Base-by-base conservation (phyloP, 768 basidiomycete genomes). In the Gelatoporia subvermispora region DNA sequence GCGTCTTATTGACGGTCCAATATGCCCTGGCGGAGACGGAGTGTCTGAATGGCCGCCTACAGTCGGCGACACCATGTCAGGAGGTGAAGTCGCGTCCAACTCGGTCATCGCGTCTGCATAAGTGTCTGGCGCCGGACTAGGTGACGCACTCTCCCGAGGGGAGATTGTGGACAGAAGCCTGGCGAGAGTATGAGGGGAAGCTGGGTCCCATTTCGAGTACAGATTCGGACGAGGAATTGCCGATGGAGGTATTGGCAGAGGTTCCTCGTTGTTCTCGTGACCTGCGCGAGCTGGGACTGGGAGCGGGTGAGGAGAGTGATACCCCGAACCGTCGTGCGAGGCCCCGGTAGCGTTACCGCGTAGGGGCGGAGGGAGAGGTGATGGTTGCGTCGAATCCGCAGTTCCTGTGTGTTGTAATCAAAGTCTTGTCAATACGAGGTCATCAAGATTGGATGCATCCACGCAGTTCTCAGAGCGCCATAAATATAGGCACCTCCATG, bases 301-400 rank as follows among this genome's bases (percentile, higher is more conserved):
- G 8, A 62, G 52, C 2, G 59, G 52, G 48, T 54, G 47, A 35
- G 59, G 50, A 56, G 62, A 53, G 51, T 51, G 49, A 52, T 48
- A 34, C 34, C 51, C 35, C 56, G 53, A 35, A 52, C 52, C 17
- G 56, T 39, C 40, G 47, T 60, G 5, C 28, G 23, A 38, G 43
- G 52, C 36, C 48, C 49, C 50, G 18, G 55, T 51, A 31, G 52
- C 62, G 13, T 64, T 56, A 42, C 58, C 67, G 46, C 64, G 65
- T 41, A 54, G 57, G 20, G 48, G 54, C 38, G 54, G 60, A 13
- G 66, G 67, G 24, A 67, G 49, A n/a, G 77, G 58, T 57, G 85
- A 66, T 1, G 85, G 84, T 15, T 80, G 59, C 17, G 83, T 85
- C 15, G 86, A 88, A 60, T 88, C 85, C 15, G 77, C 84, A 23